Evolutionary conservation across 352 stramenopile genomes (phyloP).

Genomic region (Globisporangium cederbergense): DNA sequence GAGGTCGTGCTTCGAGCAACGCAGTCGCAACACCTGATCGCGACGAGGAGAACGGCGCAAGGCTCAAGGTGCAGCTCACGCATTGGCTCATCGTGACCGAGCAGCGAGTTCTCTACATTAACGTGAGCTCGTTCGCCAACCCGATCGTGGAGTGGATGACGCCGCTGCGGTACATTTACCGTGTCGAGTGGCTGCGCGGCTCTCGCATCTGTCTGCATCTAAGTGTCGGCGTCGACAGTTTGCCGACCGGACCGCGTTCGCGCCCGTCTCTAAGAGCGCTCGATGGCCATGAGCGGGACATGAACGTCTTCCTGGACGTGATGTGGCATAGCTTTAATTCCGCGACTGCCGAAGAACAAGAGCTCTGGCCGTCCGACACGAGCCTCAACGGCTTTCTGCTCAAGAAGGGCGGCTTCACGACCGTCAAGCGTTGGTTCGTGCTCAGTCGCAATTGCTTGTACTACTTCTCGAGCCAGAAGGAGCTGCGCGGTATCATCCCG

Average conservation of each 20-base stretch:
- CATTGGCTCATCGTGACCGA: slow-evolving; percentile 90
- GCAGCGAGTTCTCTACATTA: slow-evolving; percentile 82
- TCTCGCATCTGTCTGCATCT: slow-evolving; percentile 68
- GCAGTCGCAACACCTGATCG: slow-evolving; percentile 17
- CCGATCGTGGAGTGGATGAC: slow-evolving; percentile 88
- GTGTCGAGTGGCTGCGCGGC: slow-evolving; percentile 68
- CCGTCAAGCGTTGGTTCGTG: slow-evolving; percentile 83
- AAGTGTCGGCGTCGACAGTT: slow-evolving; percentile 81
- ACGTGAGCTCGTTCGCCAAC: slow-evolving; percentile 70
- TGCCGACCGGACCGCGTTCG: slow-evolving; percentile 72
- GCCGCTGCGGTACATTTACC: slow-evolving; percentile 84
- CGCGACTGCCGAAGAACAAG: slow-evolving; percentile 78
- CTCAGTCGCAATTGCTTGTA: slow-evolving; percentile 87
- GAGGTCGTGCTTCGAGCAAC: slow-evolving; percentile 7
- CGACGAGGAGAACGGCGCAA: slow-evolving; percentile 28
- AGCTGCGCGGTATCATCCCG: slow-evolving; percentile 84
- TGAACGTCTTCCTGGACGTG: slow-evolving; percentile 85
- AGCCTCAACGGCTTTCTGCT: slow-evolving; percentile 83
- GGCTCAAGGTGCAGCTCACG: slow-evolving; percentile 66
- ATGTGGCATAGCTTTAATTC: slow-evolving; percentile 88
- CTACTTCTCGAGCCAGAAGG: slow-evolving; percentile 82
- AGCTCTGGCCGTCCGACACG: slow-evolving; percentile 87
- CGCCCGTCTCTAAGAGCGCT: slow-evolving; percentile 67
- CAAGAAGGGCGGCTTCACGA: slow-evolving; percentile 81
- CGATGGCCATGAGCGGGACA: slow-evolving; percentile 76